Evolutionary conservation across 1,284 basidiomycete genomes (phyloP), one percentile per base, ranked within the genome.

Genomic region (Boletellus deceptivus): DNA sequence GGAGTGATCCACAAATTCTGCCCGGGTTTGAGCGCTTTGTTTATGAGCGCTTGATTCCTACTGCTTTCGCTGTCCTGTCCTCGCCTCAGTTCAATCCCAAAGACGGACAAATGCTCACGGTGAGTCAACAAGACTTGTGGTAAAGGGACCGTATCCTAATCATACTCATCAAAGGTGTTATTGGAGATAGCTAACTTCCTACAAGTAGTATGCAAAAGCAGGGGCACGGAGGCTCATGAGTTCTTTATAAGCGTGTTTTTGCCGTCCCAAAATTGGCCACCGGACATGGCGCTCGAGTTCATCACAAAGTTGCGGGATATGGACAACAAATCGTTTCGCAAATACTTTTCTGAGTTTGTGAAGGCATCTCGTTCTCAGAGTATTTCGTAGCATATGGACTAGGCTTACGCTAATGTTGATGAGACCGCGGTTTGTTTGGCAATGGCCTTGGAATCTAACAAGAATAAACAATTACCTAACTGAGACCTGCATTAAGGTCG

Each of bases 21-120:
- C 92, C 93, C 13, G 96, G 96, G 1, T 99, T 98, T 65, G 93
- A 98, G 60, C 79, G 82, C 13, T 97, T 97, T 66, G 80, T 98
- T 45, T 99, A 99, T 68, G 89, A 96, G 58, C 83, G 86, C 9
- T 73, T 98, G 38, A 75, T 98, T 46, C 91, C 91, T 4, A 74
- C 86, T 1, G 86, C 87, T 31, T 98, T 99, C 67, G 78, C 84
- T 20, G 84, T 98, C 5, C 84, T 94, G 0, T 85, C 89, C 11
- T 77, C 81, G 20, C 81, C 88, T 0, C 79, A 84, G 38, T 94
- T 98, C 65, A 96, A 96, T 64, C 76, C 90, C 58, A 89, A 89
- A 61, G 93, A 96, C 62, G 93, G 91, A 6, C 91, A 94, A 60
- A 83, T 86, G 62, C 77, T 88, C 46, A 80, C 87, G 58, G 93